Evolutionary conservation across 2,329 filamentous ascomycete genomes (phyloP).

Genomic region (Botryosphaeria dothidea): DNA sequence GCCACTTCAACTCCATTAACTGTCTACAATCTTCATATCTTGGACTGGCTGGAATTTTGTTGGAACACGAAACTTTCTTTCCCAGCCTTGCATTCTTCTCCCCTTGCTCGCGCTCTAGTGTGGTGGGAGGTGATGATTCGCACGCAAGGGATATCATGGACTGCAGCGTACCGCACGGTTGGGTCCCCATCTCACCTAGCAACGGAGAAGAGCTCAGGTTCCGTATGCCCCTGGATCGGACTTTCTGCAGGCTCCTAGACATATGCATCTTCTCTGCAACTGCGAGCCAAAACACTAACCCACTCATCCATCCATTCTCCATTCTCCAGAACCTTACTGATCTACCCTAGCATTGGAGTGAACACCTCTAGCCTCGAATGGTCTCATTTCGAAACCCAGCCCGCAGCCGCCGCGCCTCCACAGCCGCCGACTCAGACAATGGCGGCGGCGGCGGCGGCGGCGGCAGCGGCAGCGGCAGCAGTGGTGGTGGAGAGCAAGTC

Average conservation of each 20-base stretch:
- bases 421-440: background rate
- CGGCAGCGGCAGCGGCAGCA: background rate
- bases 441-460: background rate
- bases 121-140: background rate
- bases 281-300: background rate
- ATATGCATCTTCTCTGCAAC: background rate
- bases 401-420: background rate
- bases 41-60: background rate
- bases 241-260: background rate
- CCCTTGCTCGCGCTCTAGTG: conserved; percentile 1
- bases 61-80: background rate
- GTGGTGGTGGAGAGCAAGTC: background rate
- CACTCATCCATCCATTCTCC: background rate
- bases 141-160: background rate
- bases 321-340: background rate
- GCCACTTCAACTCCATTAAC: background rate
- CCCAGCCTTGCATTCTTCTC: background rate
- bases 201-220: background rate
- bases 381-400: background rate
- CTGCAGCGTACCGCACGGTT: background rate
- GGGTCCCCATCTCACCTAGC: background rate
- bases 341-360: background rate
- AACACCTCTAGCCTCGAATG: background rate
- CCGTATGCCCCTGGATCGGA: background rate
- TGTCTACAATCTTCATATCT: background rate